Conservation (phyloP, 2,329 filamentous ascomycete genomes). For the Calonectria henricotiae region DNA sequence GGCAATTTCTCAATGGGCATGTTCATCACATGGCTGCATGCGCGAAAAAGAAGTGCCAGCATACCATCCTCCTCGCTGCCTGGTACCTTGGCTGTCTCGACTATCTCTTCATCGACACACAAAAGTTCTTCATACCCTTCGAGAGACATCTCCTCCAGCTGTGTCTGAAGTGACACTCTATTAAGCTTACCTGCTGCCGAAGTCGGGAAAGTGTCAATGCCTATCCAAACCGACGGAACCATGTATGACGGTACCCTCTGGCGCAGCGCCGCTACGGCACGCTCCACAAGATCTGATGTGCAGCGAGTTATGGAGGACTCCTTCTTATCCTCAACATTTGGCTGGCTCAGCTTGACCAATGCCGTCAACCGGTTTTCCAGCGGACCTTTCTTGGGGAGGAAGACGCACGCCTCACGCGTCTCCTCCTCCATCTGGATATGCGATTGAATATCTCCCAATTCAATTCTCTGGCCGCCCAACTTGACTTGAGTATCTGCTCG, state of each 20-base stretch:
- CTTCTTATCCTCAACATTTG: background rate
- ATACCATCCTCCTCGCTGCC: background rate
- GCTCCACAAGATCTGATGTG: background rate
- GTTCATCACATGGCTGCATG: background rate
- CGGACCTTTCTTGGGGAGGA: background rate
- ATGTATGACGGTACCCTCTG: conserved; percentile 1
- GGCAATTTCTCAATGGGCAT: conserved; percentile 7
- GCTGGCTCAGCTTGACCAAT: background rate
- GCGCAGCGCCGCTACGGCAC: background rate
- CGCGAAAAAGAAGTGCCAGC: background rate
- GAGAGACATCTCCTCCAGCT: background rate
- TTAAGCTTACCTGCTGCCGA: background rate
- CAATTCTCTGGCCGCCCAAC: background rate
- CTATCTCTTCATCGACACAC: background rate
- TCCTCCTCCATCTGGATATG: conserved; percentile 4
- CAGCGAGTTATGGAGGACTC: background rate
- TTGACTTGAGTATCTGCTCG: background rate
- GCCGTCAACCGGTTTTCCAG: background rate
- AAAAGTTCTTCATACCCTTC: background rate
- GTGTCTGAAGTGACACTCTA: background rate
- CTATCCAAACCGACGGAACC: background rate
- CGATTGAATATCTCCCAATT: background rate
- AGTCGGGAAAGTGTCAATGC: background rate
- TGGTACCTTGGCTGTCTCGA: background rate
- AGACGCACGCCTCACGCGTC: conserved; percentile 4